phyloP scores from a whole-genome alignment of 306 rosid genomes.

The Gastrolobium bilobum region DNA sequence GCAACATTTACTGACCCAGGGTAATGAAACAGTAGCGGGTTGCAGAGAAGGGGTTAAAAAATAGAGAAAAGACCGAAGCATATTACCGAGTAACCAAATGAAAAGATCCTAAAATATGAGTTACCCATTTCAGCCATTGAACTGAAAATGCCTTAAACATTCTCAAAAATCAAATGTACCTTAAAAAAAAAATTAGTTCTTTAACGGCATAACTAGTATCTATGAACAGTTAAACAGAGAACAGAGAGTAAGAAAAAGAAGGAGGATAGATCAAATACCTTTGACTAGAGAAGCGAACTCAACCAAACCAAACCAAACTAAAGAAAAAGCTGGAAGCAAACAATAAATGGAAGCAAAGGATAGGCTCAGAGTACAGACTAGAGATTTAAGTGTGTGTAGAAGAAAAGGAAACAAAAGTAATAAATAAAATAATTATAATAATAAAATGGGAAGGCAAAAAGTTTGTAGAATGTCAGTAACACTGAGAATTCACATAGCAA shows the following conservation, averaged over 20 bases:
- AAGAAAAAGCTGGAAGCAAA: constrained; percentile 45
- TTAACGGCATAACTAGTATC: not conserved
- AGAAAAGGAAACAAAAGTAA: constrained; percentile 31
- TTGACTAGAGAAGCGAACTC: constrained; percentile 55
- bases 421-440: constrained; percentile 35
- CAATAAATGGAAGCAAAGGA: constrained; percentile 49
- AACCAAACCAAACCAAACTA: constrained; percentile 17
- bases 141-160: constrained; percentile 43
- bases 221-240: constrained; percentile 31
- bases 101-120: constrained; percentile 39
- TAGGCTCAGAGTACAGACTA: constrained; percentile 45
- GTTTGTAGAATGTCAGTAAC: constrained; percentile 65
- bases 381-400: constrained; percentile 37
- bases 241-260: not conserved
- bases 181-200: not conserved
- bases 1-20: constrained; percentile 38
- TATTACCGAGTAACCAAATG: constrained; percentile 32
- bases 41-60: not conserved
- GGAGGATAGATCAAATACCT: constrained; percentile 60
- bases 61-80: constrained; percentile 4
- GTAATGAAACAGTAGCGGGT: constrained; percentile 66
- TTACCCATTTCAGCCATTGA: constrained; percentile 51
- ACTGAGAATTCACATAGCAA: constrained; percentile 44
- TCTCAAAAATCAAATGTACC: constrained; percentile 12
- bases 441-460: constrained; percentile 49